Evolutionary conservation across 2,329 filamentous ascomycete species (phyloP).

Genomic region (Calonectria pteridis): DNA sequence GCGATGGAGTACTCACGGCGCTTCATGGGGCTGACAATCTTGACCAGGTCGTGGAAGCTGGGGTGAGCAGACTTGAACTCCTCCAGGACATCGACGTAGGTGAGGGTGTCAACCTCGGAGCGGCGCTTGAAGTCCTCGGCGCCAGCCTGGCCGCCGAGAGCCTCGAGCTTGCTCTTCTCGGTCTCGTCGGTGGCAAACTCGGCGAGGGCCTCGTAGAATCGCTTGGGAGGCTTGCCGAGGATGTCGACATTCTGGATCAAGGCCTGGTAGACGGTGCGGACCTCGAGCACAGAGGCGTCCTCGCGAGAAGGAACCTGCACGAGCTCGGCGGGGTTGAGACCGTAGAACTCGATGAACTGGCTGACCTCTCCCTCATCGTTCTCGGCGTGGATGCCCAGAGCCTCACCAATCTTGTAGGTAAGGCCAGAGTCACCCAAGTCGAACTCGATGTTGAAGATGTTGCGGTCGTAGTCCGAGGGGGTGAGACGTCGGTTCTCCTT

Average conservation of each 20-base stretch:
- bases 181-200: constrained; percentile 86
- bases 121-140: constrained; percentile 93
- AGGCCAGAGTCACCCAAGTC: constrained; percentile 92
- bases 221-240: constrained; percentile 95
- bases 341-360: constrained; percentile 92
- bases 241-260: constrained; percentile 95
- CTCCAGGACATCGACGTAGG: constrained; percentile 89
- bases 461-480: constrained; percentile 89
- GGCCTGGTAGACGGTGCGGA: constrained; percentile 92
- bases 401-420: constrained; percentile 97
- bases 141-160: constrained; percentile 82
- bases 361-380: constrained; percentile 85
- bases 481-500: constrained; percentile 97
- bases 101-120: constrained; percentile 89
- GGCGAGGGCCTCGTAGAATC: constrained; percentile 94
- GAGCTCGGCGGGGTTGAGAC: constrained; percentile 82
- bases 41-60: constrained; percentile 86
- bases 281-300: constrained; percentile 79
- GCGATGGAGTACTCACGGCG: constrained; percentile 99
- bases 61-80: constrained; percentile 93
- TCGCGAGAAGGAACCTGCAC: constrained; percentile 94
- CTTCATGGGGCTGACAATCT: constrained; percentile 92
- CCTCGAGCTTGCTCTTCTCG: constrained; percentile 84
- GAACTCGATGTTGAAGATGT: constrained; percentile 99
- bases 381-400: constrained; percentile 94